Percentiles rank a stretch among this genome's conserved stretches.
phyloP scores from a whole-genome alignment of 23 red algal species.

The Gracilaria caudata region DNA sequence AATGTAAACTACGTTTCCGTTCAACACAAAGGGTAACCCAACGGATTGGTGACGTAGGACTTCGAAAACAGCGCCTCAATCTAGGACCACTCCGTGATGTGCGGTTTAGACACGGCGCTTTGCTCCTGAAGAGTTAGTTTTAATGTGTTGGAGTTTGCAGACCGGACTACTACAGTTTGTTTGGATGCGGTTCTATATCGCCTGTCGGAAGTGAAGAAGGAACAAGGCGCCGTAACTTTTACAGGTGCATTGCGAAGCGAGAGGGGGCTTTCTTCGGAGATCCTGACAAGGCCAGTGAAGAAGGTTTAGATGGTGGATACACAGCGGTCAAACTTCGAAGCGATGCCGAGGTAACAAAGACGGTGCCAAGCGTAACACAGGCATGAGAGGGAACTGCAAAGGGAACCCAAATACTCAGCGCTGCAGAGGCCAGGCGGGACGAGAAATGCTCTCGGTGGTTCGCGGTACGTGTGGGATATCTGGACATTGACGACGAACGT shows the following conservation, averaged over 20 bases:
- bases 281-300: constrained; percentile 26
- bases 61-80: too few species aligned
- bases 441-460: constrained; percentile 22
- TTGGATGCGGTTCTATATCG: constrained; percentile 48
- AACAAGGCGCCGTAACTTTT: constrained; percentile 14
- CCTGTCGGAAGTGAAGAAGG: background rate
- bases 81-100: too few species aligned
- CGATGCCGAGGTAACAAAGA: constrained; percentile 13
- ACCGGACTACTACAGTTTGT: constrained; percentile 37
- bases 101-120: constrained; percentile 54
- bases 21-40: too few species aligned
- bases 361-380: constrained; percentile 29
- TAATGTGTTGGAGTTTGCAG: constrained; percentile 68
- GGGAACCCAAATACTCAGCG: background rate
- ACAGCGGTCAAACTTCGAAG: constrained; percentile 43
- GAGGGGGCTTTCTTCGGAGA: constrained; percentile 32
- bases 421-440: background rate
- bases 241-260: constrained; percentile 26
- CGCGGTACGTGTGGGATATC: constrained; percentile 63
- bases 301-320: constrained; percentile 13
- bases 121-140: constrained; percentile 54
- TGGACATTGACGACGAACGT: constrained; percentile 72
- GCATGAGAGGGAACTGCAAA: background rate
- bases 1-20: too few species aligned
- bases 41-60: too few species aligned